phyloP scores from a whole-genome alignment of 306 rosid species.

The Trifolium dubium region DNA sequence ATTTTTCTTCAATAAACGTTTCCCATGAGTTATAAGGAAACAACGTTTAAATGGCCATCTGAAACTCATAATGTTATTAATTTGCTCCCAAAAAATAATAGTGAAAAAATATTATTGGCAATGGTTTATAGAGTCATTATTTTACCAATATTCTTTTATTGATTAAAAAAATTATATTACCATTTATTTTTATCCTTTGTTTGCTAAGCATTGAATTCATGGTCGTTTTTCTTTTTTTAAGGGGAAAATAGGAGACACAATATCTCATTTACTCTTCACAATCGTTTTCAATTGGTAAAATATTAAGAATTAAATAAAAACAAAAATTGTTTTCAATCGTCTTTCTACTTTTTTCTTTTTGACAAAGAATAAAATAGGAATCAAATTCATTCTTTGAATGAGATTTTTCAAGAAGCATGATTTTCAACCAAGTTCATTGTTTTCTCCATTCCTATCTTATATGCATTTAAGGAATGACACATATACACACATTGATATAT shows the following conservation, averaged over 20 bases:
- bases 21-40: constrained; percentile 34
- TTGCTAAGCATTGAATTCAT: not conserved
- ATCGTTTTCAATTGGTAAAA: constrained; percentile 16
- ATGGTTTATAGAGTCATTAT: not conserved
- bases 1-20: constrained; percentile 18
- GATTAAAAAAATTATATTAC: not conserved
- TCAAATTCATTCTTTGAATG: not conserved
- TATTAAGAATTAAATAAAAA: not conserved
- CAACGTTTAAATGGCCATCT: constrained; percentile 18
- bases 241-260: not conserved
- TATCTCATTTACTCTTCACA: constrained; percentile 23
- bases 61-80: not conserved
- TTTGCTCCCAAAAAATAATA: not conserved
- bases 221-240: not conserved
- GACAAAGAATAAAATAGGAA: not conserved
- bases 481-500: not conserved
- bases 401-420: not conserved
- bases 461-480: not conserved
- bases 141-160: not conserved
- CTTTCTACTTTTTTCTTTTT: not conserved
- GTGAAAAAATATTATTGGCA: constrained; percentile 9
- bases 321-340: no score
- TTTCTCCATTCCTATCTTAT: constrained; percentile 17
- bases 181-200: not conserved
- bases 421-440: constrained; percentile 13